Base-by-base conservation (phyloP, 176 grass and related monocot species). In the Coix lacrymajobi region DNA sequence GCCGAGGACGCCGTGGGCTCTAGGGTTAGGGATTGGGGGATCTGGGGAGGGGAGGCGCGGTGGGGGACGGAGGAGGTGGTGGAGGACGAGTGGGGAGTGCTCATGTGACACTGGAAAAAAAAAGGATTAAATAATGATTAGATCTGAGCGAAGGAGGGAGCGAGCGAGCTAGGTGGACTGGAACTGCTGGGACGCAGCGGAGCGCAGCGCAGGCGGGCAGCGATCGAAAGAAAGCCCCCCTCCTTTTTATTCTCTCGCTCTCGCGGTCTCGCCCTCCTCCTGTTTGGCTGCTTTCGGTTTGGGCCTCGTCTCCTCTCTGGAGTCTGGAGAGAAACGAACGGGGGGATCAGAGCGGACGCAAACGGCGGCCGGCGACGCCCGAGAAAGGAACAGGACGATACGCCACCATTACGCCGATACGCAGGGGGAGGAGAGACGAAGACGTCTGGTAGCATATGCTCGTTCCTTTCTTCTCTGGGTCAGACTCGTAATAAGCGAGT, bases 41-140 rank as follows among this genome's bases (percentile, higher is more conserved):
- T 89, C 87, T 84, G 78, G 71, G 83, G 45, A 69, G 84, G 33
- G 76, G 60, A 79, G 73, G 79, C 34, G 71, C 62, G 75, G 70
- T 51, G 79, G 79, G 84, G 78, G 58, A 66, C 58, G 74, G 49
- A 54, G 49, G 77, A 56, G 69, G 73, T 62, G 69, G 80, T 58
- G 83, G 77, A 84, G 69, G 71, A 62, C 29, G 69, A 78, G 33
- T 71, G 83, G 43, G 88, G 45, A 83, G 88, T 77, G 86, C 79
- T 91, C 86, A 91, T 89, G 92, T 84, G 89, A 89, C 71, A 77
- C 83, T 80, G 24, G 9, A 79, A 70, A 77, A 80, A n/a, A 81
- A 94, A 91, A 76, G 86, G 86, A 91, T 89, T 94, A 89, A 94
- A 94, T 89, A 94, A 91, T 91, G 83, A 94, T 91, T 94, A 86